These are phyloP conservation scores for Rhazya stricta DNA, from an alignment of 257 asterid species.

Conservation along the genomic window DNA sequence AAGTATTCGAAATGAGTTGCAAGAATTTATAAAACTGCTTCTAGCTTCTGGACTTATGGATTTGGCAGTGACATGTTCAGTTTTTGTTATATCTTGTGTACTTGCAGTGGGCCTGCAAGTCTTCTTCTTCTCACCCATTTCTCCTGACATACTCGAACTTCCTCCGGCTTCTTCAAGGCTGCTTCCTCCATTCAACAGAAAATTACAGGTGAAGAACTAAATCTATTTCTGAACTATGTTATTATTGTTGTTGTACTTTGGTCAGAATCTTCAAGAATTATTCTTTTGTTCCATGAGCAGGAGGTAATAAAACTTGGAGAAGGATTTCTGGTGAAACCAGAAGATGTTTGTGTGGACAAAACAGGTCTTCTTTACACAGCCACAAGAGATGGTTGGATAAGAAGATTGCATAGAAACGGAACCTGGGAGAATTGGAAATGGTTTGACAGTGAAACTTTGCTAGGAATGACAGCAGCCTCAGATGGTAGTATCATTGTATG, in stretches of 20 bases:
- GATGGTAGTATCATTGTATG: conserved; percentile 50
- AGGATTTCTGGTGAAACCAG: conserved; percentile 51
- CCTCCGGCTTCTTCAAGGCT: conserved; percentile 29
- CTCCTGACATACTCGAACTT: conserved; percentile 32
- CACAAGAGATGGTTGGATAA: conserved; percentile 65
- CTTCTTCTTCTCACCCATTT: conserved; percentile 32
- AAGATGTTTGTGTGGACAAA: conserved; percentile 47
- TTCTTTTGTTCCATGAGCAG: conserved; percentile 18
- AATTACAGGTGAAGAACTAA: conserved; percentile 48
- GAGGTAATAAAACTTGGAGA: conserved; percentile 59
- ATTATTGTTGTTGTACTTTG: neutral
- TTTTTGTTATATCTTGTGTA: conserved; percentile 28
- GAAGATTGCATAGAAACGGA: conserved; percentile 47
- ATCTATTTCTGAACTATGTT: neutral
- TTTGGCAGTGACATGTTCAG: conserved; percentile 14
- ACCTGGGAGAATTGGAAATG: conserved; percentile 53
- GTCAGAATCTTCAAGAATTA: too few species aligned
- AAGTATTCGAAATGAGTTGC: neutral
- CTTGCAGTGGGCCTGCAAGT: conserved; percentile 37
- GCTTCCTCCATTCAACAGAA: conserved; percentile 34
- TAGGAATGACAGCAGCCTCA: conserved; percentile 43
- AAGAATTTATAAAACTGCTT: neutral
- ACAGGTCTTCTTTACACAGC: conserved; percentile 48
- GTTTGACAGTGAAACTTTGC: conserved; percentile 23
- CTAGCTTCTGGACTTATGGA: conserved; percentile 5